phyloP scores from a whole-genome alignment of 2,329 filamentous ascomycete species.

The Xylariaceae sp. region DNA sequence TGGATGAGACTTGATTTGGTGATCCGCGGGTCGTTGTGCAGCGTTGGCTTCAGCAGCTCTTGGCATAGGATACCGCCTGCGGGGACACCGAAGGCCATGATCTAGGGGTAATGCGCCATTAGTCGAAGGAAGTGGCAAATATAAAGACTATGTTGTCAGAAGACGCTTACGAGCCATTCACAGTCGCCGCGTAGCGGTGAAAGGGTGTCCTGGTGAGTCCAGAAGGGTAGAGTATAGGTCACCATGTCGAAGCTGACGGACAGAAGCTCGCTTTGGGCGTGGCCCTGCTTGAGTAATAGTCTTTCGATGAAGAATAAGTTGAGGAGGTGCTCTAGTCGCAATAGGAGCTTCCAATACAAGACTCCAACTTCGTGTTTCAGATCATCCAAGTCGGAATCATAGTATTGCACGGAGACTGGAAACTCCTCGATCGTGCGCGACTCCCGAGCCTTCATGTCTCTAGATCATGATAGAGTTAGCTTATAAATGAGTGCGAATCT shows the following conservation, averaged over 20 bases:
- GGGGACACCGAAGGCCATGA: constrained; percentile 58
- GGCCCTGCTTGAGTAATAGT: constrained; percentile 55
- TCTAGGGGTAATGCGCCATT: constrained; percentile 35
- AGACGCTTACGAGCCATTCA: constrained; percentile 54
- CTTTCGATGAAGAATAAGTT: constrained; percentile 66
- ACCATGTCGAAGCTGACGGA: constrained; percentile 57
- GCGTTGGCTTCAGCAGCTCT: constrained; percentile 54
- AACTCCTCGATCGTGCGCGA: constrained; percentile 44
- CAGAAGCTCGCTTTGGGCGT: constrained; percentile 49
- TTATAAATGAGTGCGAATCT: neutral
- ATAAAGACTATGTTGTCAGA: neutral
- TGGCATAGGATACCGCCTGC: constrained; percentile 58
- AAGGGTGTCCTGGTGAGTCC: constrained; percentile 58
- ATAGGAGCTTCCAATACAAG: constrained; percentile 53
- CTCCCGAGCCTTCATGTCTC: constrained; percentile 47
- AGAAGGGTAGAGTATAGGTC: constrained; percentile 52
- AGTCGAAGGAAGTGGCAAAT: neutral
- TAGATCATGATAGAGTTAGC: constrained; percentile 22
- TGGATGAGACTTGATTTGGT: constrained; percentile 58
- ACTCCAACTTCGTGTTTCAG: constrained; percentile 38
- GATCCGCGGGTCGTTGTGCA: constrained; percentile 44
- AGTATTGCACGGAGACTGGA: constrained; percentile 48
- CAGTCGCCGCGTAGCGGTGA: constrained; percentile 50
- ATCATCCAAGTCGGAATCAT: constrained; percentile 47
- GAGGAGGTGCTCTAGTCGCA: constrained; percentile 58